Evolutionary conservation across 805 yeast species (phyloP).

Genomic region (Groenewaldozyma salmanticensis): DNA sequence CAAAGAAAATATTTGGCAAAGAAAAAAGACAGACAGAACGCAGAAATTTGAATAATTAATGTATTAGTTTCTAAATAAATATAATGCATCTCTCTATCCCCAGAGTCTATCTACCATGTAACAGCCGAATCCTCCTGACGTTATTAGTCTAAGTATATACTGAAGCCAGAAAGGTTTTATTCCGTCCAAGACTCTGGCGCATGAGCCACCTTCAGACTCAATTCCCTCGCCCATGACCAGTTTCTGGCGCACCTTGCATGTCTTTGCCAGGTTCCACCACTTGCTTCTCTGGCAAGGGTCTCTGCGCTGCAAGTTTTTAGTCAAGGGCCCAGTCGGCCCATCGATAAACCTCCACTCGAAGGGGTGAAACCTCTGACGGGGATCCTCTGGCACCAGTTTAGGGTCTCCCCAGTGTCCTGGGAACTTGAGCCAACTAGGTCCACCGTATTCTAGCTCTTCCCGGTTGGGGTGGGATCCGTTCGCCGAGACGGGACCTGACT

Average conservation of each 20-base stretch:
- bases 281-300: constrained; percentile 75
- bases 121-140: constrained; percentile 28
- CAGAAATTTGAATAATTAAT: no score
- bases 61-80: no score
- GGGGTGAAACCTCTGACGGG: constrained; percentile 77
- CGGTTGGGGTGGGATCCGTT: constrained; percentile 38
- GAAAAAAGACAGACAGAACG: no score
- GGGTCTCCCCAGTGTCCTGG: constrained; percentile 89
- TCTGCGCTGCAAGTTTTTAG: constrained; percentile 59
- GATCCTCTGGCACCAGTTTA: constrained; percentile 53
- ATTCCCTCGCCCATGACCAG: constrained; percentile 80
- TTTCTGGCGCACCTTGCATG: constrained; percentile 69
- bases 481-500: constrained; percentile 30
- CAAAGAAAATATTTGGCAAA: no score
- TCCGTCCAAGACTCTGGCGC: constrained; percentile 55
- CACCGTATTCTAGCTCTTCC: constrained; percentile 41
- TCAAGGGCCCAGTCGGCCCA: constrained; percentile 88
- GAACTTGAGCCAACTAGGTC: constrained; percentile 58
- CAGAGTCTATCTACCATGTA: constrained; percentile 22
- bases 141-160: constrained; percentile 27
- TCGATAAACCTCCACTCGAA: constrained; percentile 86
- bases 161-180: constrained; percentile 45
- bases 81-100: constrained; percentile 13
- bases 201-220: constrained; percentile 76
- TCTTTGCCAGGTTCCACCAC: constrained; percentile 87